phyloP scores from a whole-genome alignment of 2,329 filamentous ascomycete species.

The Aspergillus jensenii region DNA sequence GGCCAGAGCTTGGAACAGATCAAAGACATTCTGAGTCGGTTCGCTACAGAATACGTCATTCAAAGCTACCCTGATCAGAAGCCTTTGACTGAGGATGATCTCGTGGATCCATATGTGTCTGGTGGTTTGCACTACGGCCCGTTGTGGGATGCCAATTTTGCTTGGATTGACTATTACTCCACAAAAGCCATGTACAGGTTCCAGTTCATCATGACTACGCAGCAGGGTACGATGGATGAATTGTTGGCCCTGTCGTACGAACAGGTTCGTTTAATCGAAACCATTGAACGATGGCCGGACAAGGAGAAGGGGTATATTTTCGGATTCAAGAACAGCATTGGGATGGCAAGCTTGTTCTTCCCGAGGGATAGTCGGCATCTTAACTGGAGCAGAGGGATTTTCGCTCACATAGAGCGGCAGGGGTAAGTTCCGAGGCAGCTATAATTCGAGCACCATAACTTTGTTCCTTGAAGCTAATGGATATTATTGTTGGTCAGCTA shows the following conservation, averaged over 20 bases:
- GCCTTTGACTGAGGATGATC: constrained; percentile 59
- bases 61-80: constrained; percentile 60
- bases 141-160: constrained; percentile 71
- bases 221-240: constrained; percentile 53
- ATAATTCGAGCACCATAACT: background rate
- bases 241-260: constrained; percentile 64
- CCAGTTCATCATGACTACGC: constrained; percentile 62
- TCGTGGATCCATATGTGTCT: constrained; percentile 71
- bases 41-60: constrained; percentile 65
- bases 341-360: constrained; percentile 76
- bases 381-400: constrained; percentile 76
- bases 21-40: constrained; percentile 57
- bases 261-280: constrained; percentile 76
- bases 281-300: constrained; percentile 69
- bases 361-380: constrained; percentile 70
- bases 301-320: constrained; percentile 70
- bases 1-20: constrained; percentile 44
- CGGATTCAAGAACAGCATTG: constrained; percentile 72
- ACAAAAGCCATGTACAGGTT: constrained; percentile 78
- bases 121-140: constrained; percentile 69
- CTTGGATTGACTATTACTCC: constrained; percentile 74
- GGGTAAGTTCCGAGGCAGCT: constrained; percentile 56
- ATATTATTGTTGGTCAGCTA: constrained; percentile 58
- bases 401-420: constrained; percentile 73
- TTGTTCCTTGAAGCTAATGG: background rate